phyloP scores from a whole-genome alignment of 371 early-diverging fungal genomes.

The Blakeslea trispora region DNA sequence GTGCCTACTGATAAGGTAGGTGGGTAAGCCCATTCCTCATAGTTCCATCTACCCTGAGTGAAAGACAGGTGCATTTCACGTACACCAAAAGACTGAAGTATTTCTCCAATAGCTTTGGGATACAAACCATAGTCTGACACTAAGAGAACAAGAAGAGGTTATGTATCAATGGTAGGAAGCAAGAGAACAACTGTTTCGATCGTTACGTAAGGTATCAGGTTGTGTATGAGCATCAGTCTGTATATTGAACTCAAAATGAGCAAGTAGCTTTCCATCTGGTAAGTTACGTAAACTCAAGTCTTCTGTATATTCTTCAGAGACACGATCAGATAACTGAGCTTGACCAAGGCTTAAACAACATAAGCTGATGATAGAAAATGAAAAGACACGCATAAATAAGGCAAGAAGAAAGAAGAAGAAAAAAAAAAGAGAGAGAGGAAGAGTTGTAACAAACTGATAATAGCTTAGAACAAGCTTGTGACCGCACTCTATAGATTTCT shows the following conservation, averaged over 20 bases:
- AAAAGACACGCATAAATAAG: slow-evolving; percentile 4
- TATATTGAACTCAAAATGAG: slow-evolving; percentile 76
- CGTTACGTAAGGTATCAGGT: slow-evolving; percentile 30
- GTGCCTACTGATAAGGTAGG: slow-evolving; percentile 61
- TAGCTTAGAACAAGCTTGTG: too few relatives aligned
- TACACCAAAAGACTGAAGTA: slow-evolving; percentile 73
- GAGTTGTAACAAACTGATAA: too few relatives aligned
- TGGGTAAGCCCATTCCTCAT: slow-evolving; percentile 78
- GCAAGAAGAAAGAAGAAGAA: slow-evolving; percentile 1
- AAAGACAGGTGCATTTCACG: slow-evolving; percentile 83
- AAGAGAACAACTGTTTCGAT: background rate
- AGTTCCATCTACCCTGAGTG: slow-evolving; percentile 89
- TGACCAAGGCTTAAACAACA: background rate
- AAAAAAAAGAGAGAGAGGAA: too few relatives aligned
- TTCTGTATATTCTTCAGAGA: slow-evolving; percentile 56
- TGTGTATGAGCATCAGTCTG: slow-evolving; percentile 36
- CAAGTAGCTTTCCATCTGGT: slow-evolving; percentile 76
- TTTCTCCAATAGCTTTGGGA: slow-evolving; percentile 86
- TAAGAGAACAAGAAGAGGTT: slow-evolving; percentile 16
- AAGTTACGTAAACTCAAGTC: slow-evolving; percentile 64
- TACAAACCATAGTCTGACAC: slow-evolving; percentile 75
- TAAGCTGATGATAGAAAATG: background rate
- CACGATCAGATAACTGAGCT: slow-evolving; percentile 14
- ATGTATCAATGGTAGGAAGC: background rate
- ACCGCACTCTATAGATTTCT: background rate